Percentiles rank a stretch among this genome's conserved stretches.
phyloP scores from a whole-genome alignment of 352 stramenopile species.

The Phytophthora pinifolia region DNA sequence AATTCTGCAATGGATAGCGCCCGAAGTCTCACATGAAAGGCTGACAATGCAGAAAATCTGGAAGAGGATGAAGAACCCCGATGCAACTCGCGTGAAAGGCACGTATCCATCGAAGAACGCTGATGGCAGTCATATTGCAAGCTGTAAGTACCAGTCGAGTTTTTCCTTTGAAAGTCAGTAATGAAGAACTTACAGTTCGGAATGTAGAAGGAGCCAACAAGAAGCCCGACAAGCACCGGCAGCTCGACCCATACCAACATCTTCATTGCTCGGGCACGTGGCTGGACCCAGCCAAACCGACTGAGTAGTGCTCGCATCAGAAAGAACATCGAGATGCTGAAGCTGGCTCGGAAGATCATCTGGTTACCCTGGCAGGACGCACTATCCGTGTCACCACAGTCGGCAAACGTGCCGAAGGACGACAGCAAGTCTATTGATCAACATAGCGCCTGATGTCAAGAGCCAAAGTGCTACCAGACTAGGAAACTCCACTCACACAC shows the following conservation, averaged over 20 bases:
- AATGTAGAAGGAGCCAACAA: slow-evolving; percentile 77
- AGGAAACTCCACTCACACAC: slow-evolving; percentile 13
- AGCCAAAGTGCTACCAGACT: not conserved
- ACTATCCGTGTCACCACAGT: slow-evolving; percentile 45
- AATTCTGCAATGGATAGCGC: not conserved
- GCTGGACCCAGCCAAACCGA: slow-evolving; percentile 36
- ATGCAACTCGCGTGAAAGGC: slow-evolving; percentile 53
- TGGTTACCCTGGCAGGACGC: slow-evolving; percentile 63
- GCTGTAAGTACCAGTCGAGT: not conserved
- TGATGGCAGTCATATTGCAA: slow-evolving; percentile 7
- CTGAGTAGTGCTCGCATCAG: slow-evolving; percentile 48
- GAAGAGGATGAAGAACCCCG: slow-evolving; percentile 76
- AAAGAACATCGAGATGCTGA: slow-evolving; percentile 64
- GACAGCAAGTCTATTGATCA: slow-evolving; percentile 30
- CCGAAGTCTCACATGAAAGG: slow-evolving; percentile 55
- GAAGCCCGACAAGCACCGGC: slow-evolving; percentile 44
- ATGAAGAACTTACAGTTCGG: slow-evolving; percentile 40
- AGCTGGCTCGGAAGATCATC: slow-evolving; percentile 69
- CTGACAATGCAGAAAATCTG: slow-evolving; percentile 81
- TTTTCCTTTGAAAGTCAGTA: not conserved
- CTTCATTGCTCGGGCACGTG: slow-evolving; percentile 27
- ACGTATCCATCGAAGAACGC: slow-evolving; percentile 71
- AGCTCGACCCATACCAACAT: slow-evolving; percentile 44
- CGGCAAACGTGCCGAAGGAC: slow-evolving; percentile 63
- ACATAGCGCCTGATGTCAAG: not conserved